phyloP scores from a whole-genome alignment of 331 rosid species.

The Stylosanthes scabra region DNA sequence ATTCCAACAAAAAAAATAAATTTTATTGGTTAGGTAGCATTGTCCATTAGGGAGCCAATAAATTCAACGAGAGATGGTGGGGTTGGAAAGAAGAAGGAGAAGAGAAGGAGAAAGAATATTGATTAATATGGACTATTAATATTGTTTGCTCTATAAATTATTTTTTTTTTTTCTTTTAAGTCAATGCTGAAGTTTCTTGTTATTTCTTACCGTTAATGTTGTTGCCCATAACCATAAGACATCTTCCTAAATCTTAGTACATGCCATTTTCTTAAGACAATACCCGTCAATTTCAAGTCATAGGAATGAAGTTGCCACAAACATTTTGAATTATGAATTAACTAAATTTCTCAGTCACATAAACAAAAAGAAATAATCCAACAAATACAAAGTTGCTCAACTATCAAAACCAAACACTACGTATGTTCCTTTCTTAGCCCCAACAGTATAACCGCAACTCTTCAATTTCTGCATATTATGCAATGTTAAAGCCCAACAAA shows the following conservation, averaged over 20 bases:
- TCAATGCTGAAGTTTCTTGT: not conserved
- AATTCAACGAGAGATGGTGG: no score
- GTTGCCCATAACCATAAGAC: slow-evolving; percentile 7
- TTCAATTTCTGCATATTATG: slow-evolving; percentile 15
- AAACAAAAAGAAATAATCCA: not conserved
- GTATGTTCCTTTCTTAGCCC: not conserved
- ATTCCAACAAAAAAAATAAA: no score
- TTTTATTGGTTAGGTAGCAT: no score
- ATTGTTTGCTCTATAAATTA: no score
- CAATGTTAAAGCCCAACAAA: not conserved
- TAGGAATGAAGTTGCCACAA: not conserved
- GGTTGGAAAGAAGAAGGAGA: no score
- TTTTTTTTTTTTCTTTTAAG: no score
- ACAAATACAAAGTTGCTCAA: not conserved
- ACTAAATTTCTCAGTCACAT: not conserved
- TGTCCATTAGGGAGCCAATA: no score
- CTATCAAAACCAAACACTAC: slow-evolving; percentile 28
- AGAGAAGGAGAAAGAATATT: no score
- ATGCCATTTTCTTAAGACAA: not conserved
- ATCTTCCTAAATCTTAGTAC: not conserved
- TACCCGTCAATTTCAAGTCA: slow-evolving; percentile 1
- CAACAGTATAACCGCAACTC: slow-evolving; percentile 1
- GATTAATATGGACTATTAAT: no score
- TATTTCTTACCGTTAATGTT: not conserved
- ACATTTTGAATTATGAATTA: slow-evolving; percentile 9